Conservation (phyloP, 2,329 filamentous ascomycete species). For the Colletotrichum sp. region DNA sequence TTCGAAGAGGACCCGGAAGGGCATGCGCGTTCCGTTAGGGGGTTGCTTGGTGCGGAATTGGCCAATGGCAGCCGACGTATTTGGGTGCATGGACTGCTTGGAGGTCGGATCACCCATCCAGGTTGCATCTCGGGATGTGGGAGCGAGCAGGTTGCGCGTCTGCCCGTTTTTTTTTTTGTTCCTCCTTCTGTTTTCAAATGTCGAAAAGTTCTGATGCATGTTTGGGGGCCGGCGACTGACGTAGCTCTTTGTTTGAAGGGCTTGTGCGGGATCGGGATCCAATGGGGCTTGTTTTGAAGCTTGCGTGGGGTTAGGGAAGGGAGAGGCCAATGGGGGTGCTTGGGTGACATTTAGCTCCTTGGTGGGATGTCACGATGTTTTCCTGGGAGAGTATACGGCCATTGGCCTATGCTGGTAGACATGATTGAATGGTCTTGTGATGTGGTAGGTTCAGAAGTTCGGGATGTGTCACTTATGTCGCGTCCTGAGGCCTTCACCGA, state of each 20-base stretch:
- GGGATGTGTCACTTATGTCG: background rate
- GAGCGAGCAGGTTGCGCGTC: background rate
- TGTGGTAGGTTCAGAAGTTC: background rate
- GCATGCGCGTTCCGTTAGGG: background rate
- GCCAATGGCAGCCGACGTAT: background rate
- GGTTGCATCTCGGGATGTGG: background rate
- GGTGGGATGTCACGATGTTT: background rate
- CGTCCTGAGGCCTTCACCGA: background rate
- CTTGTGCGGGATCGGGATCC: background rate
- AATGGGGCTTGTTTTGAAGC: background rate
- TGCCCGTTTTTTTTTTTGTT: background rate
- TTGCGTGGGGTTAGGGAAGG: background rate
- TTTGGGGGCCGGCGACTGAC: background rate
- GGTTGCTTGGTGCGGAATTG: background rate
- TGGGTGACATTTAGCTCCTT: background rate
- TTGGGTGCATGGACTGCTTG: background rate
- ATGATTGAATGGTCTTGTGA: accelerated
- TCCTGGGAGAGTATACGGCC: background rate
- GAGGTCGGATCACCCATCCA: background rate
- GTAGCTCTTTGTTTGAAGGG: background rate
- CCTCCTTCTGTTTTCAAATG: background rate
- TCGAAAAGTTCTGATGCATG: background rate
- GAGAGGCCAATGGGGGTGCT: background rate
- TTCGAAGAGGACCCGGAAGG: background rate
- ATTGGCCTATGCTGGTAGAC: background rate